A percentile compares a stretch with the other conserved stretches of the same genome.
phyloP scores from a whole-genome alignment of 768 basidiomycete species.

The Clitopilus passeckerianus region DNA sequence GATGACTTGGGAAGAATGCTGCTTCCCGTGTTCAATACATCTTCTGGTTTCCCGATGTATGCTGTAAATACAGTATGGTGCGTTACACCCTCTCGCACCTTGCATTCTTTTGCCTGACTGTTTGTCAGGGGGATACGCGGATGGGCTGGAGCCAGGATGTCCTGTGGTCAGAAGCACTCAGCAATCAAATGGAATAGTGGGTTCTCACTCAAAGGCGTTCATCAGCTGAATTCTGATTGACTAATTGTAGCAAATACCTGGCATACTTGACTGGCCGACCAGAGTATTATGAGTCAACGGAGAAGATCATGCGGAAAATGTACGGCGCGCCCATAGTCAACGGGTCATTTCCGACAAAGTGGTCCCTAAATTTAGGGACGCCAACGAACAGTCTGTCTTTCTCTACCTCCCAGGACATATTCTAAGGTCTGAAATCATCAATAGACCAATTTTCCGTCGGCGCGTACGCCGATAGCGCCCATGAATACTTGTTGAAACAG shows the following conservation, averaged over 20 bases:
- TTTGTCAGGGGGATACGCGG: constrained; percentile 22
- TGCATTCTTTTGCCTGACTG: background rate
- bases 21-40: constrained; percentile 66
- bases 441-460: constrained; percentile 44
- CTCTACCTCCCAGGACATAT: background rate
- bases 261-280: constrained; percentile 69
- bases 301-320: constrained; percentile 42
- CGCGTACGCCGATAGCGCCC: constrained; percentile 57
- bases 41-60: constrained; percentile 65
- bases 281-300: constrained; percentile 49
- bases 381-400: constrained; percentile 36
- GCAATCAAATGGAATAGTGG: constrained; percentile 64
- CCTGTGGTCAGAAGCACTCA: constrained; percentile 38
- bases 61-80: constrained; percentile 61
- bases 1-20: constrained; percentile 70
- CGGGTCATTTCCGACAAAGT: constrained; percentile 53
- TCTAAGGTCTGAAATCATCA: background rate
- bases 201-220: constrained; percentile 5
- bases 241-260: constrained; percentile 59
- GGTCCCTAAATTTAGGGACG: constrained; percentile 39
- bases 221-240: background rate
- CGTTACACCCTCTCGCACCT: constrained; percentile 10
- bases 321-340: constrained; percentile 36
- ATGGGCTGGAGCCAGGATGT: constrained; percentile 24
- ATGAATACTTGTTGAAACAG: constrained; percentile 69